phyloP scores from a whole-genome alignment of 495 filamentous ascomycete species.

The Letharia lupina region DNA sequence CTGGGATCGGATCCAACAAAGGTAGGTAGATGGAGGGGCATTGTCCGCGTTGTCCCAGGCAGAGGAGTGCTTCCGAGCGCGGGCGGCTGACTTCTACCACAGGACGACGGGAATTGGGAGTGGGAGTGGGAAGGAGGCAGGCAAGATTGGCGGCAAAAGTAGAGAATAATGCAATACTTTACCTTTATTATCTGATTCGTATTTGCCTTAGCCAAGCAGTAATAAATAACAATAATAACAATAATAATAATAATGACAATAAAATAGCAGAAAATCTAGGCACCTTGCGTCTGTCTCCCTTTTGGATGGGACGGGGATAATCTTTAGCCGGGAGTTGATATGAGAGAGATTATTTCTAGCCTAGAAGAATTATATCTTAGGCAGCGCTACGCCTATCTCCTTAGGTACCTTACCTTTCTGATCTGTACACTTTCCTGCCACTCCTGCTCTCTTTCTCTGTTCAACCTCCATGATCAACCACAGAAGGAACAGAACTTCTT shows the following conservation, averaged over 20 bases:
- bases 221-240: background rate
- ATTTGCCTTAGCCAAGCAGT: constrained; percentile 2
- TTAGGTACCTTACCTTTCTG: no score
- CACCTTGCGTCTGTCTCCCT: constrained; percentile 6
- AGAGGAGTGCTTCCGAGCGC: background rate
- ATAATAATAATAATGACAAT: background rate
- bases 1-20: constrained; percentile 12
- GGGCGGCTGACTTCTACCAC: background rate
- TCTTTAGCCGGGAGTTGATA: constrained; percentile 1
- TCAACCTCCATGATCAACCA: no score
- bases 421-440: no score
- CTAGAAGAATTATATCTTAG: no score
- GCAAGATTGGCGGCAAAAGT: background rate
- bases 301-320: constrained; percentile 7
- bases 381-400: no score
- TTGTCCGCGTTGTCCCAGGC: background rate
- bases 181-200: constrained; percentile 5
- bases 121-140: background rate
- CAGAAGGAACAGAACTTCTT: no score
- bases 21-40: constrained; percentile 1
- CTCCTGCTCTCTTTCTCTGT: no score
- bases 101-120: background rate
- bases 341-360: background rate
- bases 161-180: background rate
- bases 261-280: background rate